phyloP scores from a whole-genome alignment of 345 rosid genomes.

The Dimocarpus longan region DNA sequence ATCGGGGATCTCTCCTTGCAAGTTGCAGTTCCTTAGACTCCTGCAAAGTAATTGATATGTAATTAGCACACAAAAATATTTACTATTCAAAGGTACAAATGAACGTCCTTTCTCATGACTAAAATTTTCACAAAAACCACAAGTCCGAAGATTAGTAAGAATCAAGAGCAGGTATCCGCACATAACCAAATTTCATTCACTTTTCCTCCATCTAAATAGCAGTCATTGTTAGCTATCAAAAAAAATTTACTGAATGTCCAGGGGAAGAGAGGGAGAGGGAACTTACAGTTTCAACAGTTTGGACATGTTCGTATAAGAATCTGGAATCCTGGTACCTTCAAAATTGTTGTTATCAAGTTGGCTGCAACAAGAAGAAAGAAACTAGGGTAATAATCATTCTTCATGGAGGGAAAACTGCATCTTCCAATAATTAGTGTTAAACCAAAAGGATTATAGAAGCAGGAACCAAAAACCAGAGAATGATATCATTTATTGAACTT shows the following conservation, averaged over 20 bases:
- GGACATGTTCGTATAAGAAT: slow-evolving; percentile 69
- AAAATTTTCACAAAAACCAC: neutral
- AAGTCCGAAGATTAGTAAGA: neutral
- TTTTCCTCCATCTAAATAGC: neutral
- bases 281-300: slow-evolving; percentile 87
- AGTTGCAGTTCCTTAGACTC: slow-evolving; percentile 58
- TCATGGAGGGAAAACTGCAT: neutral
- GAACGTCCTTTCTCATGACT: neutral
- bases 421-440: neutral
- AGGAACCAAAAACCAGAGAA: too few relatives aligned
- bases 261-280: neutral
- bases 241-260: neutral
- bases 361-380: slow-evolving; percentile 49
- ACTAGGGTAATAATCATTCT: neutral
- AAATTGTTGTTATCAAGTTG: slow-evolving; percentile 92
- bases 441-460: neutral
- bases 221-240: neutral
- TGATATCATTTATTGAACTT: too few relatives aligned
- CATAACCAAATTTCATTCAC: neutral
- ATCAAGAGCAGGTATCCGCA: neutral
- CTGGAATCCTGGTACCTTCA: slow-evolving; percentile 73
- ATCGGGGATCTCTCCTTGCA: slow-evolving; percentile 56
- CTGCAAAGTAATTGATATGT: slow-evolving; percentile 23
- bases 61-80: neutral
- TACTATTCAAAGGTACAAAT: neutral